Conservation (phyloP, 805 yeast genomes). For the Wickerhamomyces hampshirensis region DNA sequence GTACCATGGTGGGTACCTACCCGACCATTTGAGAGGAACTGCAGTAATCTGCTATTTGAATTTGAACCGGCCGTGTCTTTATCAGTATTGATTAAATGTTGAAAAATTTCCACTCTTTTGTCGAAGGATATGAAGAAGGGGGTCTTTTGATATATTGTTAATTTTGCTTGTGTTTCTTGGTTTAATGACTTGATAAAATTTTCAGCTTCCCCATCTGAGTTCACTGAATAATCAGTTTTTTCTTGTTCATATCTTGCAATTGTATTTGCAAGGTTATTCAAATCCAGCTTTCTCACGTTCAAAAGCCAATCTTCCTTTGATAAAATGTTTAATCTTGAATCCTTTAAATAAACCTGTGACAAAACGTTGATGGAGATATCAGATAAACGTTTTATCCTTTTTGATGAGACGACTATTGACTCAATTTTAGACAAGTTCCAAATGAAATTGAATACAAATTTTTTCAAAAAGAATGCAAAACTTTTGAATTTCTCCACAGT, state of each 20-base stretch:
- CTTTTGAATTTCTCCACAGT: conserved; percentile 33
- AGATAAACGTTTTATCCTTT: conserved; percentile 20
- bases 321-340: conserved; percentile 54
- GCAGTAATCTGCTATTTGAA: too few species aligned
- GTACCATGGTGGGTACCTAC: conserved; percentile 46
- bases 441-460: conserved; percentile 44
- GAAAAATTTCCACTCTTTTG: conserved; percentile 69
- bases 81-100: conserved; percentile 55
- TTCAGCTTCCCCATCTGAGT: conserved; percentile 23
- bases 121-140: conserved; percentile 82
- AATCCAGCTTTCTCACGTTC: conserved; percentile 25
- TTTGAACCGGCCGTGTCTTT: conserved; percentile 28
- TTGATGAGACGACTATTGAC: background rate
- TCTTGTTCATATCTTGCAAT: conserved; percentile 42
- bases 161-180: conserved; percentile 24
- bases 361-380: conserved; percentile 45
- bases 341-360: conserved; percentile 61
- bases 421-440: conserved; percentile 28
- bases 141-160: conserved; percentile 51
- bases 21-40: too few species aligned
- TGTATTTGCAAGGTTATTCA: conserved; percentile 32
- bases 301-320: conserved; percentile 52
- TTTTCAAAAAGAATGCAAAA: conserved; percentile 45
- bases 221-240: conserved; percentile 16
- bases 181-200: conserved; percentile 12